phyloP scores from a whole-genome alignment of 306 rosid species.

The Dryas octopetala region DNA sequence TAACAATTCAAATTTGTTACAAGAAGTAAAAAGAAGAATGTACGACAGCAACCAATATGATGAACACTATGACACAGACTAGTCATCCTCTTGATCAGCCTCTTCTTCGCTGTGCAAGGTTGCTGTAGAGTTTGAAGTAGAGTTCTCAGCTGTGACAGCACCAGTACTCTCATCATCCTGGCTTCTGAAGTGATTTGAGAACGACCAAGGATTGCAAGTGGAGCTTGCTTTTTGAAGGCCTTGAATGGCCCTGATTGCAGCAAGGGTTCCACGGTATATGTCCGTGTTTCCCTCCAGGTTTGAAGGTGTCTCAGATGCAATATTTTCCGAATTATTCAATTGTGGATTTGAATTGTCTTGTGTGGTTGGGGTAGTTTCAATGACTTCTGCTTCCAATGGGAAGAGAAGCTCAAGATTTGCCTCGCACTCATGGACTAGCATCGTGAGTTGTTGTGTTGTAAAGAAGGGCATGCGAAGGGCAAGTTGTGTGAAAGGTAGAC shows the following conservation, averaged over 20 bases:
- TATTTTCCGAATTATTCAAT: constrained; percentile 22
- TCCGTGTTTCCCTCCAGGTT: constrained; percentile 59
- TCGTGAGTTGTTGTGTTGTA: constrained; percentile 77
- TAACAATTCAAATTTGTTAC: constrained; percentile 32
- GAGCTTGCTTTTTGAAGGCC: constrained; percentile 88
- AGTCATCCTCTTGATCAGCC: constrained; percentile 34
- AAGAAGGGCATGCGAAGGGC: constrained; percentile 84
- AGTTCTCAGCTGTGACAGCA: constrained; percentile 77
- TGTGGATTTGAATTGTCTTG: constrained; percentile 32
- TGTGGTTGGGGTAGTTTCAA: constrained; percentile 51
- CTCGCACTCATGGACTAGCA: constrained; percentile 81
- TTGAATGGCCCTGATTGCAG: constrained; percentile 82
- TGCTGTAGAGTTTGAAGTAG: constrained; percentile 62
- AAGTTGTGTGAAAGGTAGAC: constrained; percentile 74
- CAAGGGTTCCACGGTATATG: constrained; percentile 75
- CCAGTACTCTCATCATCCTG: constrained; percentile 74
- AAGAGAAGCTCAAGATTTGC: constrained; percentile 89
- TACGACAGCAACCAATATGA: constrained; percentile 13
- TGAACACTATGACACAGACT: constrained; percentile 30
- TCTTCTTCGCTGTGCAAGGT: constrained; percentile 42
- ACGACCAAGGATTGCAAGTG: constrained; percentile 74
- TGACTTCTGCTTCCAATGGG: constrained; percentile 82
- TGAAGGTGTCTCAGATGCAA: constrained; percentile 42
- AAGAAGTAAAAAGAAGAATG: constrained; percentile 29
- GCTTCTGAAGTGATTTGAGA: constrained; percentile 59